Evolutionary conservation across 2,329 filamentous ascomycete genomes (phyloP).

Genomic region (Teratosphaeria destructans): DNA sequence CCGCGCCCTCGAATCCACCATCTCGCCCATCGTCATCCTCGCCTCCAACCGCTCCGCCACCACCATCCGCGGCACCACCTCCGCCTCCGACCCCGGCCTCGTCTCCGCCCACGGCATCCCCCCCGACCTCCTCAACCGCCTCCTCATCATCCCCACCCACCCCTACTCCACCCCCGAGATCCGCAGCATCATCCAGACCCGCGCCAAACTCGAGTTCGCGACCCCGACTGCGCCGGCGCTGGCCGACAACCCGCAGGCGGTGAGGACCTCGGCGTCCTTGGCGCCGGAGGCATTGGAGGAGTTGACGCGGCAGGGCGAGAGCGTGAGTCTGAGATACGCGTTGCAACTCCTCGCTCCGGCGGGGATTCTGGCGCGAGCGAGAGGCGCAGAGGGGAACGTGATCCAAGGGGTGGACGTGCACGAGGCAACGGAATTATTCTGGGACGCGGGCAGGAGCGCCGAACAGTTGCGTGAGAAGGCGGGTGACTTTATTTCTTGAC

Average conservation of each 20-base stretch:
- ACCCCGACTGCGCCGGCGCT: constrained; percentile 24
- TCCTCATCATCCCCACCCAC: constrained; percentile 92
- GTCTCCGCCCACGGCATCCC: constrained; percentile 83
- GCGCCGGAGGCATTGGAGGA: constrained; percentile 76
- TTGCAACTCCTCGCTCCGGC: constrained; percentile 83
- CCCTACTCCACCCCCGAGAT: constrained; percentile 84
- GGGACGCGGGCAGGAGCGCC: constrained; percentile 40
- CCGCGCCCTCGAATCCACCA: constrained; percentile 87
- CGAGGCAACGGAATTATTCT: constrained; percentile 37
- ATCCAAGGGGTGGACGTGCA: constrained; percentile 47
- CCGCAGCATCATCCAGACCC: constrained; percentile 78
- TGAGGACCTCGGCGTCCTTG: constrained; percentile 70
- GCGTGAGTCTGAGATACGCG: constrained; percentile 84
- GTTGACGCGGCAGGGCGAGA: constrained; percentile 75
- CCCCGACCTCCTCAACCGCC: constrained; percentile 80
- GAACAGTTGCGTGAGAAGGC: constrained; percentile 4
- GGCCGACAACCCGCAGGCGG: constrained; percentile 27
- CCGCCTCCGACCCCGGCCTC: constrained; percentile 55
- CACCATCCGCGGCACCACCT: constrained; percentile 66
- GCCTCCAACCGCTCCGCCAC: constrained; percentile 94
- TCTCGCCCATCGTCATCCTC: constrained; percentile 93
- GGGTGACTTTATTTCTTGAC: constrained; percentile 1
- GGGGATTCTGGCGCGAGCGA: constrained; percentile 77
- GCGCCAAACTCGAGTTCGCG: constrained; percentile 43
- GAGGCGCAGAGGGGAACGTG: constrained; percentile 27